These are phyloP conservation scores for Starmerella vaccinii DNA, from an alignment of 805 yeast species.

Conservation along the genomic window DNA sequence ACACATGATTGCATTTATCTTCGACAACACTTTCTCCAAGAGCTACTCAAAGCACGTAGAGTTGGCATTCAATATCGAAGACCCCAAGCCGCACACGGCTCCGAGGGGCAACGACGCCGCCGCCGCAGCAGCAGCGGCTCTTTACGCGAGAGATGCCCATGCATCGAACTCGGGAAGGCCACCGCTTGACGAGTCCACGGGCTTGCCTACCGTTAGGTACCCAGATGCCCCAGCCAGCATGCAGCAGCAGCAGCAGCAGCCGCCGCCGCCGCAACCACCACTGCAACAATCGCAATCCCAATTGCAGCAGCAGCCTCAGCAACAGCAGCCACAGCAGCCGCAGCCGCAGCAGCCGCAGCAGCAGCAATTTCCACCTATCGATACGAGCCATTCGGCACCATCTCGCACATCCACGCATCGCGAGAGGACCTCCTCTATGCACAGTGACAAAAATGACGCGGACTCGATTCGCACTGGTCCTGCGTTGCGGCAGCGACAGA, in stretches of 20 bases:
- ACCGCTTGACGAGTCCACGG: background rate
- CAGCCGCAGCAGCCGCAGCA: background rate
- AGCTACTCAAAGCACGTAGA: conserved; percentile 70
- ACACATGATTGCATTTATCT: conserved; percentile 75
- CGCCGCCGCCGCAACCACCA: background rate
- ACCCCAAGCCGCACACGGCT: background rate
- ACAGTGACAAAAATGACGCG: too few relatives aligned
- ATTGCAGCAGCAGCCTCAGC: too few relatives aligned
- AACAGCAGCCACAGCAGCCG: too few relatives aligned
- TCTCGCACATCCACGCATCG: background rate
- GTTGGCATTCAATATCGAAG: conserved; percentile 35
- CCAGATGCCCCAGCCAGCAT: background rate
- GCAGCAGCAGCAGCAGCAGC: background rate
- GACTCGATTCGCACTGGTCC: too few relatives aligned
- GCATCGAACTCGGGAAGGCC: background rate
- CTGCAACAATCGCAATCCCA: too few relatives aligned
- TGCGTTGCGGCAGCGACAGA: conserved; percentile 9
- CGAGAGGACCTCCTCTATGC: too few relatives aligned
- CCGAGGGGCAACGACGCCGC: conserved; percentile 5
- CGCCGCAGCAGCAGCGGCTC: conserved; percentile 11
- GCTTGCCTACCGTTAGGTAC: background rate
- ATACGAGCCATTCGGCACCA: background rate
- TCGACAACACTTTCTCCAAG: conserved; percentile 85
- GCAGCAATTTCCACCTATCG: background rate
- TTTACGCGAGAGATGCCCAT: background rate